These are phyloP conservation scores for Macadamia integrifolia DNA, from an alignment of 164 flowering plant species.

Conservation along the genomic window DNA sequence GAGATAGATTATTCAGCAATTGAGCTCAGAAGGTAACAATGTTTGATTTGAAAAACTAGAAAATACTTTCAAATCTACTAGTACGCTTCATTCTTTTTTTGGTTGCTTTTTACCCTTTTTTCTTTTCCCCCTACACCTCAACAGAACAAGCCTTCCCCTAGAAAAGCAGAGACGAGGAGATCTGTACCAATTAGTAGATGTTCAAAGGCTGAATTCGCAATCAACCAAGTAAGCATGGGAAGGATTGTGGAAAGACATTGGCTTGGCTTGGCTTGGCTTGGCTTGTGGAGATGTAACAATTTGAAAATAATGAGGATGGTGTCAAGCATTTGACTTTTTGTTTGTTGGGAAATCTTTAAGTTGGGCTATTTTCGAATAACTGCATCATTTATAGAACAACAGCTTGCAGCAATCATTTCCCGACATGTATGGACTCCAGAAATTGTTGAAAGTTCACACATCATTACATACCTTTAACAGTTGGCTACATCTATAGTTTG, in stretches of 20 bases:
- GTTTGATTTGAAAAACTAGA: background rate
- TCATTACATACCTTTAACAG: no score
- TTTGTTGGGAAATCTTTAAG: no score
- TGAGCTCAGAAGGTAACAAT: constrained; percentile 65
- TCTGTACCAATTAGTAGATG: constrained; percentile 82
- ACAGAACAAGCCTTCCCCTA: constrained; percentile 72
- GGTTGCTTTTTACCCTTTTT: background rate
- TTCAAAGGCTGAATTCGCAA: constrained; percentile 49
- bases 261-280: background rate
- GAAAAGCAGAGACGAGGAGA: constrained; percentile 84
- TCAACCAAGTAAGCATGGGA: constrained; percentile 7
- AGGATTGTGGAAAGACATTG: background rate
- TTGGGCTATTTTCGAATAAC: no score
- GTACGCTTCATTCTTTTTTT: background rate
- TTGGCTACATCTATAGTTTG: no score
- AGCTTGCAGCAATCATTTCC: no score
- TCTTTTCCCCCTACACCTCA: background rate
- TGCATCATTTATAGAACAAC: no score
- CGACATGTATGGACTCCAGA: no score
- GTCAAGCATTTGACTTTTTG: no score
- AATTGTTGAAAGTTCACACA: no score
- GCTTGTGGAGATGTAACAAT: no score
- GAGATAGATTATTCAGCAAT: constrained; percentile 81
- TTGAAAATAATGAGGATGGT: no score
- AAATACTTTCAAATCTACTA: background rate